Conservation (phyloP, 2,329 filamentous ascomycete genomes). For the Metarhizium brunneum region DNA sequence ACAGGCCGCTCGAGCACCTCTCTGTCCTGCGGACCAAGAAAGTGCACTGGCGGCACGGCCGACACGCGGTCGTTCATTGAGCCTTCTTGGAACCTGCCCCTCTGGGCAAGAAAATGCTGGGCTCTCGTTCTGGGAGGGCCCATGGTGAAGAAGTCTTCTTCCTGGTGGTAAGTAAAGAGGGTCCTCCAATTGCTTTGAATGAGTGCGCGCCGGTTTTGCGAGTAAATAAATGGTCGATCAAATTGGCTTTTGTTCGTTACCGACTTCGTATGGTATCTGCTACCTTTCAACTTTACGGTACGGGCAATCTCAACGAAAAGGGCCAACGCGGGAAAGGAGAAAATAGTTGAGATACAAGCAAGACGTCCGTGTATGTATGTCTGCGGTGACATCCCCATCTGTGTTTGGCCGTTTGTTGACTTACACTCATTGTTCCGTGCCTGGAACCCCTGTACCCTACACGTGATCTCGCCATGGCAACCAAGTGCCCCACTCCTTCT, state of each 20-base stretch:
- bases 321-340: neutral
- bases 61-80: constrained; percentile 79
- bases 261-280: too few relatives aligned
- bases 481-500: constrained; percentile 1
- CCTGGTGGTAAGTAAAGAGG: too few relatives aligned
- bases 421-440: neutral
- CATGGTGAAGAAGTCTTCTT: constrained; percentile 11
- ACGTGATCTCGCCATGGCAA: constrained; percentile 27
- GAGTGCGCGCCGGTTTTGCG: too few relatives aligned
- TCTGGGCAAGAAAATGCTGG: constrained; percentile 19
- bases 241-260: too few relatives aligned
- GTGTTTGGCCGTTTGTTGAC: constrained; percentile 16
- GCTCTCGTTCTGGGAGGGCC: constrained; percentile 20
- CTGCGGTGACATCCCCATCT: neutral
- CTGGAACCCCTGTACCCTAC: constrained; percentile 4
- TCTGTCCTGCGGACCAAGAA: constrained; percentile 38
- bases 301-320: too few relatives aligned
- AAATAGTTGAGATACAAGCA: neutral
- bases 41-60: constrained; percentile 58
- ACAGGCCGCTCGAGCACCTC: constrained; percentile 20
- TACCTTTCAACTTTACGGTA: too few relatives aligned
- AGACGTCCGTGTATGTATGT: neutral
- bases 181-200: too few relatives aligned
- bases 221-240: too few relatives aligned
- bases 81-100: constrained; percentile 60